These are phyloP conservation scores for Cudoniella acicularis DNA, from an alignment of 495 filamentous ascomycete genomes.

Conservation along the genomic window DNA sequence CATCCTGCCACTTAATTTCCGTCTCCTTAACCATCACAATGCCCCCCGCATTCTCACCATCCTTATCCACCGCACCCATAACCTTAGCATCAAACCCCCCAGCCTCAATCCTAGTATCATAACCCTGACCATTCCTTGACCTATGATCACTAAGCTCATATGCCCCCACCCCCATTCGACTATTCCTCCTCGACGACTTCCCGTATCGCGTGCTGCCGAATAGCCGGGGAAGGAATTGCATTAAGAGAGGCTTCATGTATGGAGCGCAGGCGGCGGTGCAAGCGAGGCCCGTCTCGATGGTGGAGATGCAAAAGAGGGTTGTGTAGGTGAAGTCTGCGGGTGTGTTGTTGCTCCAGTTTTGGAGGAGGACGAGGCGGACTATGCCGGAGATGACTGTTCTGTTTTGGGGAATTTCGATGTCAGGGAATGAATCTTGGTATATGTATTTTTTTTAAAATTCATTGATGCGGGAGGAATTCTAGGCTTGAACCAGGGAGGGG, in stretches of 20 bases:
- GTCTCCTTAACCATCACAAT: not conserved
- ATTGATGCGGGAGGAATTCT: no score
- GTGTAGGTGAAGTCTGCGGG: constrained; percentile 6
- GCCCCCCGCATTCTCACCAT: not conserved
- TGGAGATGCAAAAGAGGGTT: constrained; percentile 9
- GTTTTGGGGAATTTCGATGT: not conserved
- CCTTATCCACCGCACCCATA: not conserved
- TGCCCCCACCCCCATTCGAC: no score
- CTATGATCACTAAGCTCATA: not conserved
- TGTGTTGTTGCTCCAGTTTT: not conserved
- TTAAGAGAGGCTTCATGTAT: not conserved
- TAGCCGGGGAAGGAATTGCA: not conserved
- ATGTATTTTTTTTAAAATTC: no score
- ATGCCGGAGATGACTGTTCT: constrained; percentile 5
- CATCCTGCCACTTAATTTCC: not conserved
- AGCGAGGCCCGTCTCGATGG: constrained; percentile 5
- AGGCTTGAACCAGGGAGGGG: not conserved
- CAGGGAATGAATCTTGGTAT: no score
- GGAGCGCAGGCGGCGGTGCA: constrained; percentile 7
- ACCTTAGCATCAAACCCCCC: not conserved
- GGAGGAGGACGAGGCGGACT: constrained; percentile 3
- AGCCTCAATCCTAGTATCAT: not conserved
- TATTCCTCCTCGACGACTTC: not conserved
- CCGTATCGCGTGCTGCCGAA: not conserved
- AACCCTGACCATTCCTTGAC: not conserved